Base-by-base conservation (phyloP, 202 grass and related monocot species). In the Schoenoplectus triqueter region DNA sequence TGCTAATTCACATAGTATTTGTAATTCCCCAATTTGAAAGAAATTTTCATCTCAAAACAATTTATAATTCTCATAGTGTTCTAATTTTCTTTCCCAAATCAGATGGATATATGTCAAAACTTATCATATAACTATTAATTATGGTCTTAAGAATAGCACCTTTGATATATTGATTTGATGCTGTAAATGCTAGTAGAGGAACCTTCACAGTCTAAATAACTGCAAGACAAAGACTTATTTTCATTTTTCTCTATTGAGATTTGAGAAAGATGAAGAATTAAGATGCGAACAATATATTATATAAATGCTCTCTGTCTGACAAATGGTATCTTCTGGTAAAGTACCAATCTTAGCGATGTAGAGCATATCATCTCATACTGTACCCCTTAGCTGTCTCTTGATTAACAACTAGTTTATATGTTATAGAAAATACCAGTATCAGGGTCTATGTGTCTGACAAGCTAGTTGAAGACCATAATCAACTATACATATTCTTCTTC, bases 41-140 rank as follows among this genome's bases (percentile, higher is more conserved):
- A 20, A 19, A 50, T 5, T 73, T 73, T 21, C 3, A 55, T 76
- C 49, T 56, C 20, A 14, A 6, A 5, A 39, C 31, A 31, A 6
- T 20, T 20, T 47, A 39, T 71, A 47, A 71, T 9, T 44, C 68
- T 48, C 5, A 6, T 48, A 13, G 46, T 73, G 6, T 5, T 9
- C 69, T 4, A 39, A 31, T 31, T 31, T n/a, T 45, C 4, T 69
- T 69, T 69, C 66, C 8, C 6, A 73, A 49, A 73, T 31, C 14
- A 49, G 72, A 19, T 75, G 49, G 19, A 72, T 22, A 54, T 55
- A 73, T 50, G 69, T 73, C 45, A 17, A 45, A 76, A 5, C 20
- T 39, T 20, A 57, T 55, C 44, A 56, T 15, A 15, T 14, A 56
- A 74, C 45, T 51, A 7, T 76, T 40, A 20, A 76, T 13, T 2